These are phyloP conservation scores for Debaryomyces sp. DNA, from an alignment of 1,139 yeast genomes.

Conservation along the genomic window DNA sequence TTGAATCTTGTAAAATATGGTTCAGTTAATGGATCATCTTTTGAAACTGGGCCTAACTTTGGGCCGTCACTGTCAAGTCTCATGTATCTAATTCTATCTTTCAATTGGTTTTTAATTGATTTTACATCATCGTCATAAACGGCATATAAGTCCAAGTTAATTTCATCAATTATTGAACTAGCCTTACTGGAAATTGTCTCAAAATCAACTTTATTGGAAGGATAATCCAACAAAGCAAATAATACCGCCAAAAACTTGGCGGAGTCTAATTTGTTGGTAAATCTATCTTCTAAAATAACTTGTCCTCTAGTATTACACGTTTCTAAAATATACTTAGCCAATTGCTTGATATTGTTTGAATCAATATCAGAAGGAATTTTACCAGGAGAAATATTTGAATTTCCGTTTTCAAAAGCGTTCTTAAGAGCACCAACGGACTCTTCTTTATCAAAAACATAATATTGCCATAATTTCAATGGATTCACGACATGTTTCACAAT, in stretches of 20 bases:
- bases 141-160: slow-evolving; percentile 73
- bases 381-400: slow-evolving; percentile 23
- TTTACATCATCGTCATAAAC: slow-evolving; percentile 73
- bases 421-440: slow-evolving; percentile 35
- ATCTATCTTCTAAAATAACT: slow-evolving; percentile 40
- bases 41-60: slow-evolving; percentile 62
- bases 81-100: slow-evolving; percentile 73
- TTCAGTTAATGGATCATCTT: slow-evolving; percentile 68
- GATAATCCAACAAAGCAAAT: slow-evolving; percentile 35
- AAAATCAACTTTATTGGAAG: slow-evolving; percentile 30
- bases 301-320: slow-evolving; percentile 32
- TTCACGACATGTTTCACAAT: slow-evolving; percentile 67
- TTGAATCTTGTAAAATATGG: slow-evolving; percentile 81
- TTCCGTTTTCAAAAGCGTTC: slow-evolving; percentile 41
- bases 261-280: slow-evolving; percentile 56
- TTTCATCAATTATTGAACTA: slow-evolving; percentile 64
- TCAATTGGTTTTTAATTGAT: slow-evolving; percentile 66
- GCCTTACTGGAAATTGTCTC: slow-evolving; percentile 46
- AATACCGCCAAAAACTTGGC: slow-evolving; percentile 51
- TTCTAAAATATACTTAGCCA: slow-evolving; percentile 56
- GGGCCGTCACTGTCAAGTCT: slow-evolving; percentile 85
- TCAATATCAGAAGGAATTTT: slow-evolving; percentile 36
- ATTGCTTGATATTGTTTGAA: slow-evolving; percentile 34
- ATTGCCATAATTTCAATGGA: slow-evolving; percentile 81
- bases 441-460: slow-evolving; percentile 66